phyloP scores from a whole-genome alignment of 345 rosid genomes.

The Hibiscus syriacus region DNA sequence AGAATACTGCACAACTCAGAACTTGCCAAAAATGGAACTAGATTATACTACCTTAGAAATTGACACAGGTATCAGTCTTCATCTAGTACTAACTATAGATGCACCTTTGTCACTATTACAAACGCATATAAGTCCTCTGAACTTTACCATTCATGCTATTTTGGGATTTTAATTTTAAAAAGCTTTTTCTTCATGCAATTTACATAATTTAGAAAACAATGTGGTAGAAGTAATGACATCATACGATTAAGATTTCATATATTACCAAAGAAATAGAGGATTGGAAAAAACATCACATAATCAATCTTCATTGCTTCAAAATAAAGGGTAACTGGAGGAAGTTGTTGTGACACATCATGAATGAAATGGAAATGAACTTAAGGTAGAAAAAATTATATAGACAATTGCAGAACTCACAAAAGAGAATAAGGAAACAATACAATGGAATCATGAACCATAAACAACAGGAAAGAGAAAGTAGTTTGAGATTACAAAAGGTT shows the following conservation, averaged over 20 bases:
- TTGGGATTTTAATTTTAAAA: background rate
- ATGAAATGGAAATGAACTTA: too few species aligned
- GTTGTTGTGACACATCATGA: background rate
- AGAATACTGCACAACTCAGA: too few species aligned
- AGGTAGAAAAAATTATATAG: background rate
- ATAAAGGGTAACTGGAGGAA: background rate
- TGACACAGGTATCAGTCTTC: too few species aligned
- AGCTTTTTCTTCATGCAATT: background rate
- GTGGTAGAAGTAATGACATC: background rate
- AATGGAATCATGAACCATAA: background rate
- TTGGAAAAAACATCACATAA: background rate
- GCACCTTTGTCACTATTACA: background rate
- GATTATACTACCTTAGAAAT: too few species aligned
- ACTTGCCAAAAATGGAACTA: too few species aligned
- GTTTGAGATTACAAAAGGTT: background rate
- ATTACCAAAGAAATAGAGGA: background rate
- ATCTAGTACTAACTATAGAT: background rate
- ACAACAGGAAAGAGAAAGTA: background rate
- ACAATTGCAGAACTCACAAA: background rate
- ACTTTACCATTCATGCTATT: background rate
- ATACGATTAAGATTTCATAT: background rate
- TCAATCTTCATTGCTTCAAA: background rate
- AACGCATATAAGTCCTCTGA: background rate
- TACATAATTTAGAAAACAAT: background rate
- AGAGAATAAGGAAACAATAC: background rate